Conservation (phyloP, 2,329 filamentous ascomycete species). For the Trichoderma gracile region DNA sequence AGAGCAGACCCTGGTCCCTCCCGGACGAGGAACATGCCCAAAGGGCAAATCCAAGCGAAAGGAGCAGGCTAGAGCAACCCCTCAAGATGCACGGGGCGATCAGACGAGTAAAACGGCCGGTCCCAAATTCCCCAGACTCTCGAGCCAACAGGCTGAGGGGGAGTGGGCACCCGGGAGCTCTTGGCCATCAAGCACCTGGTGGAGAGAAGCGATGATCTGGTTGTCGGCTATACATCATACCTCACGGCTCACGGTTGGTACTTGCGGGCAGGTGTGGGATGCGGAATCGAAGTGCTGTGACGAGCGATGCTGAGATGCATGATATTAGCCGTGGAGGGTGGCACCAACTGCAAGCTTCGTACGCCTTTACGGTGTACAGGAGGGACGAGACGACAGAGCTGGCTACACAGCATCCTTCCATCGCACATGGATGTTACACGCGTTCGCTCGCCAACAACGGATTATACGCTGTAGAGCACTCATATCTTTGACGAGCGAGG, state of each 20-base stretch:
- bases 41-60: slow-evolving; percentile 6
- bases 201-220: slow-evolving; percentile 8
- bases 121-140: slow-evolving; percentile 23
- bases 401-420: not conserved
- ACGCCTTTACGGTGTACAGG: not conserved
- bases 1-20: slow-evolving; percentile 11
- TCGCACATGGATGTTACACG: not conserved
- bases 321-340: slow-evolving; percentile 11
- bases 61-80: slow-evolving; percentile 7
- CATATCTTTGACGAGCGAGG: not conserved
- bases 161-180: not conserved
- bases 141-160: slow-evolving; percentile 3
- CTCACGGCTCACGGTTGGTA: not conserved
- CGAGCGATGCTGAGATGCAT: not conserved
- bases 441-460: not conserved
- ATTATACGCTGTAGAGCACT: not conserved
- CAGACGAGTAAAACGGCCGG: slow-evolving; percentile 2
- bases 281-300: not conserved
- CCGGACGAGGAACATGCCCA: not conserved
- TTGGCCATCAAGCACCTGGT: slow-evolving; percentile 1
- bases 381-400: not conserved
- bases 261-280: not conserved
- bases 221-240: slow-evolving; percentile 7
- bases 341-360: not conserved
- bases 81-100: not conserved